A percentile compares a stretch with the other conserved stretches of the same genome.
These are phyloP conservation scores for Pneumocystis wakefieldiae DNA, from an alignment of 1,139 yeast genomes.

Conservation along the genomic window DNA sequence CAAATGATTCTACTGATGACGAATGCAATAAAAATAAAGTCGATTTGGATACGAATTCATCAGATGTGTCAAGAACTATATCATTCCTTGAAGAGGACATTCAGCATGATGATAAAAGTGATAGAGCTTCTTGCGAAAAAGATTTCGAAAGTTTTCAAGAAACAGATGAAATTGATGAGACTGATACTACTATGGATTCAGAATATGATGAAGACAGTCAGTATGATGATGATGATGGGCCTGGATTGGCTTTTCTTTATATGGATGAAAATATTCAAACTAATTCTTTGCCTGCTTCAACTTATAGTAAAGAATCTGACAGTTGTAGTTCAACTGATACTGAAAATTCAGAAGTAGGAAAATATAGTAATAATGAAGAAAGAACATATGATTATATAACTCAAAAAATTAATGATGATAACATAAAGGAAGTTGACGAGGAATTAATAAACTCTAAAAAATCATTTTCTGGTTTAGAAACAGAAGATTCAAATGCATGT, in stretches of 20 bases:
- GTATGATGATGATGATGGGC: constrained; percentile 9
- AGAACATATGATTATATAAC: constrained; percentile 2
- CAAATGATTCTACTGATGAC: neutral
- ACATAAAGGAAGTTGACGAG: neutral
- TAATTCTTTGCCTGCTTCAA: neutral
- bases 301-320: neutral
- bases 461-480: neutral
- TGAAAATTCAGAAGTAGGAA: constrained; percentile 12
- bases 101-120: constrained; percentile 19
- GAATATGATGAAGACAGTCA: constrained; percentile 2
- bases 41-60: neutral
- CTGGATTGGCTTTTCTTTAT: constrained; percentile 9
- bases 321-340: neutral
- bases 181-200: constrained; percentile 4
- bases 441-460: neutral
- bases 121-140: constrained; percentile 15
- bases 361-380: constrained; percentile 22
- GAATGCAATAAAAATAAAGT: neutral
- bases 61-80: neutral
- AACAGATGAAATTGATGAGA: constrained; percentile 5
- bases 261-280: neutral
- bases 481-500: neutral
- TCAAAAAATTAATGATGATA: neutral
- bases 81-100: neutral
- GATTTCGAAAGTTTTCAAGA: constrained; percentile 14